Conservation (phyloP, 345 rosid genomes). For the Nephelium lappaceum region DNA sequence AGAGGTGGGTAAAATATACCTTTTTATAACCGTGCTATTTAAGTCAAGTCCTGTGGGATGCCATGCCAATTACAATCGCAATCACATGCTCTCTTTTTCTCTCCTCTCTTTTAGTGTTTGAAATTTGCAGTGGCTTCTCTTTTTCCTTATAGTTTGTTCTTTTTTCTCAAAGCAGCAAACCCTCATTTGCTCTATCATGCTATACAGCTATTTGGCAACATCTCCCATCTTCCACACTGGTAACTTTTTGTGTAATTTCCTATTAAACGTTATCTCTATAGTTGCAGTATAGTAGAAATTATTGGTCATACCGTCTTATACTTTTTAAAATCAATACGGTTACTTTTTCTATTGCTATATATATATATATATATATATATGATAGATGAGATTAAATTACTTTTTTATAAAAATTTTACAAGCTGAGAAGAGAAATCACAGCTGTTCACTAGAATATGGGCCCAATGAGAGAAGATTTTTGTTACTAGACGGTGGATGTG, state of each 20-base stretch:
- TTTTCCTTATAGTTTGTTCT: background rate
- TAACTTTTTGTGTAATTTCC: background rate
- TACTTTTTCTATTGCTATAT: no score
- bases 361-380: no score
- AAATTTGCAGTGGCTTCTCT: background rate
- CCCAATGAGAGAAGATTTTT: no score
- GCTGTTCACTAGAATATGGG: no score
- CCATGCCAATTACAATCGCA: background rate
- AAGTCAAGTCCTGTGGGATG: background rate
- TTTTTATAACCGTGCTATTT: background rate
- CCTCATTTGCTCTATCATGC: background rate
- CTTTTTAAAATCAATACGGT: no score
- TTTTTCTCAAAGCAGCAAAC: background rate
- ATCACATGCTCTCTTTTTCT: background rate
- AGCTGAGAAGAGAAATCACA: no score
- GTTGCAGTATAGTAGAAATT: no score
- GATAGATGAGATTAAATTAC: no score
- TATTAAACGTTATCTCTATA: background rate
- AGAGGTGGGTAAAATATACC: no score
- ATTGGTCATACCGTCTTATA: no score
- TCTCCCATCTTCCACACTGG: background rate
- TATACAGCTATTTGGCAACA: background rate
- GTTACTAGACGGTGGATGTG: no score
- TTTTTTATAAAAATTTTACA: no score
- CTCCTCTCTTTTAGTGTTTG: background rate